Conservation (phyloP, 2,329 filamentous ascomycete genomes). For the Aureobasidium sp. region DNA sequence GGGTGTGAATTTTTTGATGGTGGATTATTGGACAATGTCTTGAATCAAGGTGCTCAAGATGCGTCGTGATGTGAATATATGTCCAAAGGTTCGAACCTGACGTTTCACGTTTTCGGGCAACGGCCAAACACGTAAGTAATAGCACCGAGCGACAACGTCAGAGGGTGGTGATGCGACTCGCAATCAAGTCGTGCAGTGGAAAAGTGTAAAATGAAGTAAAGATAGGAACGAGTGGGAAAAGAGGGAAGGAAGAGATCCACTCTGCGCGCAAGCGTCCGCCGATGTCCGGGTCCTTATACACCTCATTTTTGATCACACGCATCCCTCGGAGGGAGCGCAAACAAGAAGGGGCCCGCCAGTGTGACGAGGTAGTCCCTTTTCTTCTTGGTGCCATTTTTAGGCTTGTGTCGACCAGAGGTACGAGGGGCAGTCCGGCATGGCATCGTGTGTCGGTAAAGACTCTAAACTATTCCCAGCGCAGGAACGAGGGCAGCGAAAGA, state of each 20-base stretch:
- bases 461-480: not conserved
- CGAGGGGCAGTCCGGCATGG: not conserved
- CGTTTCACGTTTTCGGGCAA: not conserved
- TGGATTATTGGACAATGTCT: not conserved
- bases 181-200: not conserved
- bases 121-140: slow-evolving; percentile 2
- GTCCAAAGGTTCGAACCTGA: not conserved
- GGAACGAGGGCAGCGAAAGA: not conserved
- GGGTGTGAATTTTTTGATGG: not conserved
- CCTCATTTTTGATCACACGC: slow-evolving; percentile 4
- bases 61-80: not conserved
- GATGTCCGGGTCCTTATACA: slow-evolving; percentile 3
- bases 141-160: slow-evolving; percentile 10
- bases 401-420: slow-evolving; percentile 8
- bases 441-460: not conserved
- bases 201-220: not conserved
- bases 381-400: not conserved
- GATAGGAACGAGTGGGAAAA: not conserved
- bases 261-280: slow-evolving; percentile 8
- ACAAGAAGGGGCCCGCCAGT: not conserved
- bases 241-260: slow-evolving; percentile 4
- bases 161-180: not conserved
- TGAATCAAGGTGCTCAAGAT: not conserved
- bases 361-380: not conserved
- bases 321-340: not conserved